Evolutionary conservation across 1,284 basidiomycete genomes (phyloP).

Genomic region (Pholiota adiposa): DNA sequence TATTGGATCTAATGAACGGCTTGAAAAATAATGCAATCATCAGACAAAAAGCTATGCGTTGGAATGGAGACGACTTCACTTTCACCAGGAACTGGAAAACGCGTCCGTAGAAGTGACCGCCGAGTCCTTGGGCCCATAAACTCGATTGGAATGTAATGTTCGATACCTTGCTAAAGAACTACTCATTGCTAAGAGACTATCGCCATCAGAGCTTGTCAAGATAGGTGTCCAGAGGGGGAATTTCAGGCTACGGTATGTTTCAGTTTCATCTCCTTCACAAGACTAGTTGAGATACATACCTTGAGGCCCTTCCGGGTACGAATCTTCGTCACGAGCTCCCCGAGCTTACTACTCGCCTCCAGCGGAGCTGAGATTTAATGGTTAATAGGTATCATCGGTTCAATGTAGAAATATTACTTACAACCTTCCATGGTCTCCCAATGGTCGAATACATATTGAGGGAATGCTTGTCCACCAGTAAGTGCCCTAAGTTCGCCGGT

Average conservation of each 20-base stretch:
- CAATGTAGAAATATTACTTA: conserved; percentile 38
- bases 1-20: neutral
- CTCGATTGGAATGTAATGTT: neutral
- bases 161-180: neutral
- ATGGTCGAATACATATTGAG: conserved; percentile 94
- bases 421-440: conserved; percentile 87
- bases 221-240: conserved; percentile 85
- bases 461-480: conserved; percentile 98
- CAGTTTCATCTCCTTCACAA: neutral
- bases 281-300: neutral
- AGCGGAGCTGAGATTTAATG: conserved; percentile 58
- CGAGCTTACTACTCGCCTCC: conserved; percentile 89
- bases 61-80: no score
- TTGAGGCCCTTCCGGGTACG: conserved; percentile 94
- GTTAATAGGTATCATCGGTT: conserved; percentile 27
- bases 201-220: conserved; percentile 81
- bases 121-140: neutral
- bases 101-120: neutral
- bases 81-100: no score
- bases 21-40: neutral
- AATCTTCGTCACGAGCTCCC: conserved; percentile 84
- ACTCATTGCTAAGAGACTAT: neutral
- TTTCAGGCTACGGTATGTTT: conserved; percentile 59
- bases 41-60: no score
- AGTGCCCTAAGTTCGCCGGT: conserved; percentile 94